These are phyloP conservation scores for Cynanchum wilfordii DNA, from an alignment of 257 asterid species.

Conservation along the genomic window DNA sequence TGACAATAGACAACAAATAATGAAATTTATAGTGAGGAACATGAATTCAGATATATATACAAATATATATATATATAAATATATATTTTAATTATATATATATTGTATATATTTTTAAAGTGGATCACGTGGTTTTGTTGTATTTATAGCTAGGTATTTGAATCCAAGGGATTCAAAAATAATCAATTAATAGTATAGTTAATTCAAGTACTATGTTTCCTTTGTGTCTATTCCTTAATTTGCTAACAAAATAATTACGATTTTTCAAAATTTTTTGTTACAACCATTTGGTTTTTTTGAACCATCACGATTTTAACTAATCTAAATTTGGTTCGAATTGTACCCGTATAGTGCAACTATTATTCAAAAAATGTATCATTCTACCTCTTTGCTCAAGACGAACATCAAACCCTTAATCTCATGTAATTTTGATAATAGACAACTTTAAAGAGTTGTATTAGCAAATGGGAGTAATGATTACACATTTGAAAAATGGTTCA, in stretches of 20 bases:
- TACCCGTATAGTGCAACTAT: too few species aligned
- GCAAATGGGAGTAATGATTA: conserved; percentile 42
- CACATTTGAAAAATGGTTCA: conserved; percentile 21
- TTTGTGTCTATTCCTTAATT: background rate
- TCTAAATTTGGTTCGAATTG: too few species aligned
- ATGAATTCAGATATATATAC: conserved; percentile 10
- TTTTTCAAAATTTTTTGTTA: too few species aligned
- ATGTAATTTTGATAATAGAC: too few species aligned
- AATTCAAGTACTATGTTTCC: background rate
- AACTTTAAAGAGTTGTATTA: background rate
- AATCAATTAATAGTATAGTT: background rate
- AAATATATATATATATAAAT: too few species aligned
- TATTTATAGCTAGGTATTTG: background rate
- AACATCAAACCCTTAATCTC: too few species aligned
- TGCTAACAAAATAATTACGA: too few species aligned
- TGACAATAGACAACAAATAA: conserved; percentile 14
- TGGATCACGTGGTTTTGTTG: conserved; percentile 33
- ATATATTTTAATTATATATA: too few species aligned
- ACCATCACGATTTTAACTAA: too few species aligned
- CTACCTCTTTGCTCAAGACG: too few species aligned
- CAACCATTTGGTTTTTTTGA: too few species aligned
- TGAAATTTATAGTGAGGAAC: conserved; percentile 7
- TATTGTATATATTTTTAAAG: background rate
- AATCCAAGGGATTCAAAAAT: background rate
- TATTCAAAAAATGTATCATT: too few species aligned